Conservation (phyloP, 768 basidiomycete genomes). For the Mycena metata region DNA sequence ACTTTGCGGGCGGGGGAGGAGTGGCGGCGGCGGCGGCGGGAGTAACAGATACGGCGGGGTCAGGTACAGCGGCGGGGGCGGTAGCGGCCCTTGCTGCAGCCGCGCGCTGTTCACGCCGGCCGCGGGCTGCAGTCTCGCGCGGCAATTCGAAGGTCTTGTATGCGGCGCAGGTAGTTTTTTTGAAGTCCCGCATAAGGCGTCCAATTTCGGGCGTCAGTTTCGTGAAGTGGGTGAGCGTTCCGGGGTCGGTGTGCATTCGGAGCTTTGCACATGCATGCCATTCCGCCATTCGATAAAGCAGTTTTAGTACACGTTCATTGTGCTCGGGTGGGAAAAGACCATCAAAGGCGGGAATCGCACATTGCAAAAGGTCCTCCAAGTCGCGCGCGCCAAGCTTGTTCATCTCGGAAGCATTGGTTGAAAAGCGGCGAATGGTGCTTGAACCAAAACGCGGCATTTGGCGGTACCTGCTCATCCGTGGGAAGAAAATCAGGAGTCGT, state of each 20-base stretch:
- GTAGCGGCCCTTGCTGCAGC: not conserved
- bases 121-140: constrained; percentile 42
- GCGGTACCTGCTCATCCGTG: not conserved
- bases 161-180: not conserved
- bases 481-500: not conserved
- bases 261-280: constrained; percentile 57
- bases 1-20: too few relatives aligned
- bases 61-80: not conserved
- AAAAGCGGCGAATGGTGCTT: constrained; percentile 44
- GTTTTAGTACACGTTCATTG: constrained; percentile 39
- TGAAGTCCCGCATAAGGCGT: not conserved
- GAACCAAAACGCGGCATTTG: not conserved
- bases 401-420: constrained; percentile 42
- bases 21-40: too few relatives aligned
- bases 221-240: not conserved
- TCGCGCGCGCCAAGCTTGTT: constrained; percentile 44
- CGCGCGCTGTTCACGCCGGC: constrained; percentile 12
- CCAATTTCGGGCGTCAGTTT: not conserved
- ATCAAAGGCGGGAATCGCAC: constrained; percentile 47
- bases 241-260: constrained; percentile 44
- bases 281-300: constrained; percentile 45
- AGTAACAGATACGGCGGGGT: too few relatives aligned
- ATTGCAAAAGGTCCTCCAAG: constrained; percentile 52
- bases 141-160: constrained; percentile 46
- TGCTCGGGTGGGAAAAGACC: constrained; percentile 20